Evolutionary conservation across 1,139 yeast species (phyloP).

Genomic region (Saccharomyces uvarum): DNA sequence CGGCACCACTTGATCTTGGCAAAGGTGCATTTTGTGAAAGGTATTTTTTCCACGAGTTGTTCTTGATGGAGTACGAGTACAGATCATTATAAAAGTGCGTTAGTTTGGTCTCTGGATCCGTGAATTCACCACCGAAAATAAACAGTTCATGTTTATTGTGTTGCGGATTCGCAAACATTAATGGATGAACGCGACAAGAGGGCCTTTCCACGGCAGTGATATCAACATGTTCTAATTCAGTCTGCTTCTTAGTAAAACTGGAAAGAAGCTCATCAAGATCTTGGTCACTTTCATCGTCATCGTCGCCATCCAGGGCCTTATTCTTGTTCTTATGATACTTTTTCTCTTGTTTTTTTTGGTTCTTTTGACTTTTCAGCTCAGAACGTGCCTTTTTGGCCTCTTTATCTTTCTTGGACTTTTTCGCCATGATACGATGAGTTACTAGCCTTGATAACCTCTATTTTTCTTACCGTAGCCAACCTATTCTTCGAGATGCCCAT

Average conservation of each 20-base stretch:
- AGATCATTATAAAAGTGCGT: slow-evolving; percentile 79
- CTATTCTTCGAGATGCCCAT: too few relatives aligned
- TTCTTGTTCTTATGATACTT: slow-evolving; percentile 71
- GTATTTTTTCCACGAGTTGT: slow-evolving; percentile 72
- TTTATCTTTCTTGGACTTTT: slow-evolving; percentile 76
- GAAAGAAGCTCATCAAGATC: slow-evolving; percentile 81
- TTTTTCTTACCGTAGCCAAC: neutral
- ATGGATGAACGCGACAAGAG: slow-evolving; percentile 59
- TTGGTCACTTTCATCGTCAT: slow-evolving; percentile 83
- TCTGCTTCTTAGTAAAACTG: slow-evolving; percentile 73
- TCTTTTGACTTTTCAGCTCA: slow-evolving; percentile 78
- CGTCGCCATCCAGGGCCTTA: slow-evolving; percentile 68
- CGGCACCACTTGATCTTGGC: slow-evolving; percentile 89
- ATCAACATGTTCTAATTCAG: slow-evolving; percentile 62
- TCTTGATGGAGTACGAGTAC: slow-evolving; percentile 63
- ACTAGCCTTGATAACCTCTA: neutral
- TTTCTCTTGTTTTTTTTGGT: slow-evolving; percentile 58
- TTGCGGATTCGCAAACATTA: slow-evolving; percentile 68
- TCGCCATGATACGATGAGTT: slow-evolving; percentile 46
- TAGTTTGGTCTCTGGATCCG: slow-evolving; percentile 39
- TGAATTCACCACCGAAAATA: slow-evolving; percentile 83
- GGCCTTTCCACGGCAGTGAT: slow-evolving; percentile 57
- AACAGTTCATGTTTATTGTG: slow-evolving; percentile 72
- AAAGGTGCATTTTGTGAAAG: slow-evolving; percentile 82
- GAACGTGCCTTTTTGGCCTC: slow-evolving; percentile 87